Evolutionary conservation across 345 rosid genomes (phyloP).

Genomic region (Pugionium cornutum): DNA sequence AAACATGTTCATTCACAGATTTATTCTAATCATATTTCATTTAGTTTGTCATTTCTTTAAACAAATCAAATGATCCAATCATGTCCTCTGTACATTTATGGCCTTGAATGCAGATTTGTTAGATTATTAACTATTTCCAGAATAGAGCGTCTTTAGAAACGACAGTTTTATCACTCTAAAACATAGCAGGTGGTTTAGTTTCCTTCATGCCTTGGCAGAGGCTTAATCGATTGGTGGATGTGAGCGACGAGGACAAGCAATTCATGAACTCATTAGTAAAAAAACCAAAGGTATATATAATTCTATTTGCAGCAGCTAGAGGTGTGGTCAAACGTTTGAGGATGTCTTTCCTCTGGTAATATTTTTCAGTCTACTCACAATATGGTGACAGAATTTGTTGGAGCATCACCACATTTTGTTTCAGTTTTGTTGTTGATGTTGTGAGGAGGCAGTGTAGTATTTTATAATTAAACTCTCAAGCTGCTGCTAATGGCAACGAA

Average conservation of each 20-base stretch:
- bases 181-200: constrained; percentile 70
- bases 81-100: too few species aligned
- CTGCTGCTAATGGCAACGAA: constrained; percentile 14
- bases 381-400: neutral
- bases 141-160: constrained; percentile 52
- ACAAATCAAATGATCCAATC: too few species aligned
- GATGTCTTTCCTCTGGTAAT: constrained; percentile 44
- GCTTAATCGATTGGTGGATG: constrained; percentile 67
- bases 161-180: constrained; percentile 85
- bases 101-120: too few species aligned
- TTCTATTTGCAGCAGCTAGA: neutral
- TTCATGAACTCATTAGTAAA: constrained; percentile 82
- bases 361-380: constrained; percentile 12
- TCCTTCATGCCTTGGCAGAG: constrained; percentile 48
- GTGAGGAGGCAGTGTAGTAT: constrained; percentile 72
- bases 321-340: too few species aligned
- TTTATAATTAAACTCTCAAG: constrained; percentile 47
- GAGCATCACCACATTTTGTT: constrained; percentile 7
- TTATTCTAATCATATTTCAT: too few species aligned
- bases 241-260: constrained; percentile 69
- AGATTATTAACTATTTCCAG: constrained; percentile 43
- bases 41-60: too few species aligned
- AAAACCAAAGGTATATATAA: constrained; percentile 53
- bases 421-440: neutral
- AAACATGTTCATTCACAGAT: too few species aligned